These are phyloP conservation scores for Ascochyta lentis DNA, from an alignment of 2,329 filamentous ascomycete genomes.

Conservation along the genomic window DNA sequence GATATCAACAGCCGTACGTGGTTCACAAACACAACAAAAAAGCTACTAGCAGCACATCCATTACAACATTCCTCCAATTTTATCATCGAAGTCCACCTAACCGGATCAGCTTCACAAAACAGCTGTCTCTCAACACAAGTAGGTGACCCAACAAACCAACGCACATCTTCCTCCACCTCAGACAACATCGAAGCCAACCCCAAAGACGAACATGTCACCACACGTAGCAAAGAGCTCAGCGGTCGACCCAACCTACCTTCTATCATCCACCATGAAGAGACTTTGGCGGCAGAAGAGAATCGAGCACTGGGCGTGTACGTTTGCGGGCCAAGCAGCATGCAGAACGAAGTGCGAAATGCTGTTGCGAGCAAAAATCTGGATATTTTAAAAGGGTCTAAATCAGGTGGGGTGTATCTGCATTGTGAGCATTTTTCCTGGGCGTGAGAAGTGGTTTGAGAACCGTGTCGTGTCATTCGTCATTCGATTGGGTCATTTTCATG, in stretches of 20 bases:
- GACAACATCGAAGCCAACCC: neutral
- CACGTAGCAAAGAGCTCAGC: neutral
- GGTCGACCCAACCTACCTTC: neutral
- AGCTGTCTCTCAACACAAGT: neutral
- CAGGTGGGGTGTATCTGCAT: slow-evolving; percentile 54
- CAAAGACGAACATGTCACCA: neutral
- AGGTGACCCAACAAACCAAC: neutral
- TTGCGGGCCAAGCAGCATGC: slow-evolving; percentile 56
- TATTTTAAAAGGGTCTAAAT: slow-evolving; percentile 41
- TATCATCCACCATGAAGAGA: neutral
- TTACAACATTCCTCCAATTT: neutral
- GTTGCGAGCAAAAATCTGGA: slow-evolving; percentile 53
- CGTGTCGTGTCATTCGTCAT: no score
- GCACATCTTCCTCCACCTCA: neutral
- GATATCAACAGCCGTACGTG: neutral
- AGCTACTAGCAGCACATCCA: neutral
- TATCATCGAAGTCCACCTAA: slow-evolving; percentile 1
- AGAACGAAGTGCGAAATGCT: slow-evolving; percentile 57
- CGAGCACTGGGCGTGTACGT: slow-evolving; percentile 47
- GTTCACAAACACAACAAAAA: neutral
- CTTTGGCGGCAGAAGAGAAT: neutral
- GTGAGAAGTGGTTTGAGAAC: neutral
- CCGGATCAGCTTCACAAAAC: neutral
- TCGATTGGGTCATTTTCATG: no score
- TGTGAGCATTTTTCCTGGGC: slow-evolving; percentile 53